Conservation (phyloP, 2,329 filamentous ascomycete genomes). For the Pseudodiploospora longispora region DNA sequence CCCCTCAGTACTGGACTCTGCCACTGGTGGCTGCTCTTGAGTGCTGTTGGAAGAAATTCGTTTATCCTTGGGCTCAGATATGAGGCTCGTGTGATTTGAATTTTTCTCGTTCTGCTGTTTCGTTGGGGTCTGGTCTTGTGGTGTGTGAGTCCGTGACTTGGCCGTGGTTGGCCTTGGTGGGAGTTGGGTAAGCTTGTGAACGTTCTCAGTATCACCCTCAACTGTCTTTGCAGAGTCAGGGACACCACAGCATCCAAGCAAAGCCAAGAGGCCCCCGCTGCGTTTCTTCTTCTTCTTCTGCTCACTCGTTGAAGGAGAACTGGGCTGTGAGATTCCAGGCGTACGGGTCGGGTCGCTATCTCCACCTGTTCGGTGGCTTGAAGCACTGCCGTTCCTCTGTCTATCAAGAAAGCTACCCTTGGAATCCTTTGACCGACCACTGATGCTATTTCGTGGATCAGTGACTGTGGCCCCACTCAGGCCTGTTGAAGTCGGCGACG, state of each 20-base stretch:
- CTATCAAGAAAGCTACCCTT: slow-evolving; percentile 56
- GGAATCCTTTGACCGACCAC: slow-evolving; percentile 56
- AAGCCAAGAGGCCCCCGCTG: slow-evolving; percentile 45
- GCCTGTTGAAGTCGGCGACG: slow-evolving; percentile 51
- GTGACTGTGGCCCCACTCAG: slow-evolving; percentile 52
- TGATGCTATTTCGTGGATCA: slow-evolving; percentile 54
- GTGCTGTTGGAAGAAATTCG: slow-evolving; percentile 38
- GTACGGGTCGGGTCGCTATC: slow-evolving; percentile 45
- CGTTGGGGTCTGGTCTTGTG: slow-evolving; percentile 39
- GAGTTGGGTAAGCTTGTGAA: slow-evolving; percentile 52
- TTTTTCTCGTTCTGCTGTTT: slow-evolving; percentile 43
- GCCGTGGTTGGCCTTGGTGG: slow-evolving; percentile 46
- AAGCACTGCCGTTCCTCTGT: slow-evolving; percentile 58
- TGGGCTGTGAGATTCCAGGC: slow-evolving; percentile 41
- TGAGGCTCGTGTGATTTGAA: slow-evolving; percentile 23
- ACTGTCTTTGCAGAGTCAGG: slow-evolving; percentile 51
- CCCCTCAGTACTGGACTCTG: slow-evolving; percentile 36
- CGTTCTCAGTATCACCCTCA: slow-evolving; percentile 43
- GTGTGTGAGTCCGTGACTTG: slow-evolving; percentile 44
- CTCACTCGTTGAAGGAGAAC: slow-evolving; percentile 39
- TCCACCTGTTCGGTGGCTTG: slow-evolving; percentile 53
- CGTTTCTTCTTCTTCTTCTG: slow-evolving; percentile 50
- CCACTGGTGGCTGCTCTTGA: slow-evolving; percentile 36
- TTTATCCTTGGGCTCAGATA: slow-evolving; percentile 34
- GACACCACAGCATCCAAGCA: slow-evolving; percentile 60